These are phyloP conservation scores for Discostella stelligeroides DNA, from an alignment of 108 stramenopile species.

Conservation along the genomic window DNA sequence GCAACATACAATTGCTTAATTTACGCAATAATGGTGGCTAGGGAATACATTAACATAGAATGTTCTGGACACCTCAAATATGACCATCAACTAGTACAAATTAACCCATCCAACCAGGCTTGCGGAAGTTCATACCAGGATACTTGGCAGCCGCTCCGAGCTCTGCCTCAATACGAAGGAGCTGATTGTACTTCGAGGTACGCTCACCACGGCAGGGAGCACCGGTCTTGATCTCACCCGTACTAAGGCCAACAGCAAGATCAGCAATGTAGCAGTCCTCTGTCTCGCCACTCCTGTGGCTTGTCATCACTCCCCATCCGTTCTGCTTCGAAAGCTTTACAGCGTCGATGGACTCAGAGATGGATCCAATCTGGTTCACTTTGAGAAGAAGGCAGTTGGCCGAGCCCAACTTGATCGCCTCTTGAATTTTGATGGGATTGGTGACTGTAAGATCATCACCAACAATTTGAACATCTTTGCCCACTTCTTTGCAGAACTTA, in stretches of 20 bases:
- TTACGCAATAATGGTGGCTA: no score
- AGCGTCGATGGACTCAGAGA: slow-evolving; percentile 98
- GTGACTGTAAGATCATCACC: slow-evolving; percentile 99
- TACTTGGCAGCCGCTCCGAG: slow-evolving; percentile 71
- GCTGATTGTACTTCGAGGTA: slow-evolving; percentile 98
- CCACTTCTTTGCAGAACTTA: slow-evolving; percentile 88
- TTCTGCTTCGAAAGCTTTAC: slow-evolving; percentile 97
- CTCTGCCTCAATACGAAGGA: slow-evolving; percentile 84
- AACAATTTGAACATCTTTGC: slow-evolving; percentile 94
- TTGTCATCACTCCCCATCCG: slow-evolving; percentile 99
- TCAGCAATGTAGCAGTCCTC: slow-evolving; percentile 99
- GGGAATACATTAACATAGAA: no score
- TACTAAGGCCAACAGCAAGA: slow-evolving; percentile 98
- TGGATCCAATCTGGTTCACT: slow-evolving; percentile 99
- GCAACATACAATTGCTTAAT: no score
- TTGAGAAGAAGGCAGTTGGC: slow-evolving; percentile 98
- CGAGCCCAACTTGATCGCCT: slow-evolving; percentile 91
- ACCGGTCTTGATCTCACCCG: slow-evolving; percentile 99
- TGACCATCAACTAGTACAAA: no score
- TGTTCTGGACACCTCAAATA: no score
- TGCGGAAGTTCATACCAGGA: slow-evolving; percentile 89
- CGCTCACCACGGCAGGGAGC: slow-evolving; percentile 99
- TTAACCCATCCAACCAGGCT: slow-evolving; percentile 89
- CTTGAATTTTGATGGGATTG: slow-evolving; percentile 94
- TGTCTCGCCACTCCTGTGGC: slow-evolving; percentile 98